Percentiles rank a stretch among this genome's conserved stretches.
These are phyloP conservation scores for Pseudogymnoascus sp. DNA, from an alignment of 2,329 filamentous ascomycete species.

Conservation along the genomic window DNA sequence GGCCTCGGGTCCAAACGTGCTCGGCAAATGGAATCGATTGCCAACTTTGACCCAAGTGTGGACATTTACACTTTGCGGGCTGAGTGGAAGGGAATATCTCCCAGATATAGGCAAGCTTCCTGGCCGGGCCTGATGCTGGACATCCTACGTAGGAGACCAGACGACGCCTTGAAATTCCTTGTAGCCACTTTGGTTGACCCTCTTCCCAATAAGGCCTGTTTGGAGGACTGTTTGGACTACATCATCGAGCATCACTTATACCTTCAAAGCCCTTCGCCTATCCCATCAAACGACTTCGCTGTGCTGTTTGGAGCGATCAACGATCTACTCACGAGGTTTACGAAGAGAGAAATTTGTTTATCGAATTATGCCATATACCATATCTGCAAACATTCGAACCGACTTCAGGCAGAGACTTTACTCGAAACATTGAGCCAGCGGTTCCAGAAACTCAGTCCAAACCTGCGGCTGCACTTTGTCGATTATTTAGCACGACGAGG, in stretches of 20 bases:
- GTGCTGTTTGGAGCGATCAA: not conserved
- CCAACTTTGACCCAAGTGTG: not conserved
- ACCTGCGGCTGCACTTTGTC: constrained; percentile 24
- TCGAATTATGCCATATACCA: not conserved
- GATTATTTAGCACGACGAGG: constrained; percentile 32
- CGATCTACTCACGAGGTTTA: not conserved
- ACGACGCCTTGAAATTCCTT: constrained; percentile 19
- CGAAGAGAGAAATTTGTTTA: not conserved
- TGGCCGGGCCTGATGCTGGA: constrained; percentile 21
- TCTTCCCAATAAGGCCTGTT: constrained; percentile 17
- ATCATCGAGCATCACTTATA: constrained; percentile 18
- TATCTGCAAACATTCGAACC: not conserved
- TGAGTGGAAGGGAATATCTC: not conserved
- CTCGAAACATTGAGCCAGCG: constrained; percentile 16
- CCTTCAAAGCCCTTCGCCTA: not conserved
- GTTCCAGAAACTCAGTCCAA: constrained; percentile 17
- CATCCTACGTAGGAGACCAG: constrained; percentile 16
- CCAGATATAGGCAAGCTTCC: not conserved
- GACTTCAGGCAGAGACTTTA: constrained; percentile 13
- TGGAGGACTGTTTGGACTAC: constrained; percentile 21
- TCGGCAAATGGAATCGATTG: not conserved
- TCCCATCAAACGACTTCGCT: not conserved
- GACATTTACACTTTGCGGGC: not conserved
- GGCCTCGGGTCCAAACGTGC: not conserved
- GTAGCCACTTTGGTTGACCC: constrained; percentile 17